Conservation (phyloP, 495 filamentous ascomycete genomes). For the Letharia lupina region DNA sequence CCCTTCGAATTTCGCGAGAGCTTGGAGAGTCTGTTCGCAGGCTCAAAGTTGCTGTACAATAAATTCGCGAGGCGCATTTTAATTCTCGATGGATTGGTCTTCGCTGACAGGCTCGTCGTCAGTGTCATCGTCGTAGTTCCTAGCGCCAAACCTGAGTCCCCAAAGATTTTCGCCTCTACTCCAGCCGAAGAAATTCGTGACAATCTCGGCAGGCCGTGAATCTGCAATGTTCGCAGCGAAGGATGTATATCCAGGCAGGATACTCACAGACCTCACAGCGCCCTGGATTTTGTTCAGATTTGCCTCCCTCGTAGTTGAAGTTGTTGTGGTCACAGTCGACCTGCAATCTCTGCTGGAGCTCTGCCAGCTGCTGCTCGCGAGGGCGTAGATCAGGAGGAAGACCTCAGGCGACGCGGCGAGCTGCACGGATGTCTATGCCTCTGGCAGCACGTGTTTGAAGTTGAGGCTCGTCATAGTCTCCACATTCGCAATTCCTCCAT, state of each 20-base stretch:
- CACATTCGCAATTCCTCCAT: not conserved
- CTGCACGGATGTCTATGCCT: not conserved
- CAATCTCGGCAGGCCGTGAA: constrained; percentile 4
- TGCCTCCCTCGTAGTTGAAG: not conserved
- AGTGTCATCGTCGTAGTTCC: not conserved
- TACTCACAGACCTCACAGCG: not conserved
- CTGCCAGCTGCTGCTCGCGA: not conserved
- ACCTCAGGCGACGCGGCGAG: not conserved
- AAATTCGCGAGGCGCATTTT: not conserved
- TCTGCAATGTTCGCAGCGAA: not conserved
- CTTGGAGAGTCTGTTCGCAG: not conserved
- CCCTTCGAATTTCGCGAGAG: not conserved
- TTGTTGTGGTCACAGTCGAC: constrained; percentile 1
- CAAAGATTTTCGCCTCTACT: not conserved
- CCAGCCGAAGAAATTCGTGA: not conserved
- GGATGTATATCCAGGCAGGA: not conserved
- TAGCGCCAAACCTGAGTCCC: not conserved
- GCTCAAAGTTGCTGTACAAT: not conserved
- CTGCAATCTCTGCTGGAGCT: not conserved
- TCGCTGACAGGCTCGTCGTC: not conserved
- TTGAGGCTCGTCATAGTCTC: not conserved
- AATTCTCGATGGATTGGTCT: not conserved
- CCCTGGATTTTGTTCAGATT: not conserved
- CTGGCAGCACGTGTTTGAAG: not conserved
- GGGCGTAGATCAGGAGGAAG: not conserved